Percentiles rank a stretch among this genome's conserved stretches.
phyloP scores from a whole-genome alignment of 495 filamentous ascomycete species.

The Cercophora sp. region DNA sequence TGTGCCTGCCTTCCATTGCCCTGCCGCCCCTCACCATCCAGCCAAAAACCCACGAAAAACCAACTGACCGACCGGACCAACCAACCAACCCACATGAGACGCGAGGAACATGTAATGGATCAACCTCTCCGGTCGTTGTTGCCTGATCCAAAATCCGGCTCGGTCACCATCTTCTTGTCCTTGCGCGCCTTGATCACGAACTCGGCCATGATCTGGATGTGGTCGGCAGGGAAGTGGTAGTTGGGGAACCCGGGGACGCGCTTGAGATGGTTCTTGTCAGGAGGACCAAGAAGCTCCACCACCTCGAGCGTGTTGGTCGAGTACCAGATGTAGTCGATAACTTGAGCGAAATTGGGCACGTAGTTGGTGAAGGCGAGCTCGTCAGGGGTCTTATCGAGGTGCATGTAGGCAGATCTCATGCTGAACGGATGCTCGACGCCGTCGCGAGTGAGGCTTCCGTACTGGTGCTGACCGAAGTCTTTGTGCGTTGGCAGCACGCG shows the following conservation, averaged over 20 bases:
- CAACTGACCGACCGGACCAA: too few relatives aligned
- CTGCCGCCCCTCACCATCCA: too few relatives aligned
- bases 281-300: slow-evolving; percentile 79
- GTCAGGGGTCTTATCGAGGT: slow-evolving; percentile 59
- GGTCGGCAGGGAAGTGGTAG: slow-evolving; percentile 95
- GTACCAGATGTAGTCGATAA: slow-evolving; percentile 97
- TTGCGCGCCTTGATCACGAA: slow-evolving; percentile 85
- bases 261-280: slow-evolving; percentile 85
- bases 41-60: too few relatives aligned
- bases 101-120: too few relatives aligned
- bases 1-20: too few relatives aligned
- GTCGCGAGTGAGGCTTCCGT: slow-evolving; percentile 86
- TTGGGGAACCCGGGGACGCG: slow-evolving; percentile 94
- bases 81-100: too few relatives aligned
- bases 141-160: slow-evolving; percentile 31
- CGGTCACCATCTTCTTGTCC: slow-evolving; percentile 61
- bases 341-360: slow-evolving; percentile 81
- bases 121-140: slow-evolving; percentile 22
- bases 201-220: slow-evolving; percentile 87
- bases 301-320: slow-evolving; percentile 87
- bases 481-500: slow-evolving; percentile 65
- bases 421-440: slow-evolving; percentile 94
- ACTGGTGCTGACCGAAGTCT: slow-evolving; percentile 66
- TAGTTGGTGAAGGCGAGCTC: slow-evolving; percentile 95
- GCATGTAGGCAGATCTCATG: slow-evolving; percentile 79